phyloP scores from a whole-genome alignment of 225 moss, liverwort and hornwort species.

The Asterella californica region DNA sequence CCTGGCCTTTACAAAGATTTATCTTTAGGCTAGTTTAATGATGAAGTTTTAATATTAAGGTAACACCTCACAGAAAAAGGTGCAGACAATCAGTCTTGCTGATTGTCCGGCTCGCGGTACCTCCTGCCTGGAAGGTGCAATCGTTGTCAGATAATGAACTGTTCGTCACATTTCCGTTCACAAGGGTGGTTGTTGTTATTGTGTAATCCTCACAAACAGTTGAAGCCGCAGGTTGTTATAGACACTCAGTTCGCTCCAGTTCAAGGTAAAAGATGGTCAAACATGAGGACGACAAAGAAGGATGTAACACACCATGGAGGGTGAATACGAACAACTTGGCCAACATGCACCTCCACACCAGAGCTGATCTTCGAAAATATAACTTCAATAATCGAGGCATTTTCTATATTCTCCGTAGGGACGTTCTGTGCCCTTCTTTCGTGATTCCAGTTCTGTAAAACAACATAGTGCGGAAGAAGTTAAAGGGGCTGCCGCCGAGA shows the following conservation, averaged over 20 bases:
- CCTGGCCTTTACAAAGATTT: not conserved
- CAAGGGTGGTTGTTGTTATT: too few species aligned
- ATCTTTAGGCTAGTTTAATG: not conserved
- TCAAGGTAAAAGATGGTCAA: too few species aligned
- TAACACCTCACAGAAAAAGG: slow-evolving; percentile 33
- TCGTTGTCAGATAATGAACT: not conserved
- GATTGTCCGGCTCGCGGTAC: slow-evolving; percentile 18
- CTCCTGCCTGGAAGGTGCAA: slow-evolving; percentile 34
- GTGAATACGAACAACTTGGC: slow-evolving; percentile 30
- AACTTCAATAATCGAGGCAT: slow-evolving; percentile 10
- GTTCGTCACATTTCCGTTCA: not conserved
- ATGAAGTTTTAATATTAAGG: not conserved
- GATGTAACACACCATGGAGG: slow-evolving; percentile 35
- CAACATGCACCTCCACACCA: slow-evolving; percentile 30
- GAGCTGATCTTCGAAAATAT: slow-evolving; percentile 36
- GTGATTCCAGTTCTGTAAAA: slow-evolving; percentile 25
- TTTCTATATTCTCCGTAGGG: not conserved
- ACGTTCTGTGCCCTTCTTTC: not conserved
- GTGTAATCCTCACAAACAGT: not conserved
- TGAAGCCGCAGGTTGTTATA: not conserved
- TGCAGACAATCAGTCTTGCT: slow-evolving; percentile 24
- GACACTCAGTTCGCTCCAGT: not conserved
- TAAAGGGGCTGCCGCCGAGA: not conserved
- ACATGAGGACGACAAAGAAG: not conserved
- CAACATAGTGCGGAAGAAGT: not conserved